phyloP scores from a whole-genome alignment of 371 early-diverging fungal genomes.

The Mucor ambiguus region DNA sequence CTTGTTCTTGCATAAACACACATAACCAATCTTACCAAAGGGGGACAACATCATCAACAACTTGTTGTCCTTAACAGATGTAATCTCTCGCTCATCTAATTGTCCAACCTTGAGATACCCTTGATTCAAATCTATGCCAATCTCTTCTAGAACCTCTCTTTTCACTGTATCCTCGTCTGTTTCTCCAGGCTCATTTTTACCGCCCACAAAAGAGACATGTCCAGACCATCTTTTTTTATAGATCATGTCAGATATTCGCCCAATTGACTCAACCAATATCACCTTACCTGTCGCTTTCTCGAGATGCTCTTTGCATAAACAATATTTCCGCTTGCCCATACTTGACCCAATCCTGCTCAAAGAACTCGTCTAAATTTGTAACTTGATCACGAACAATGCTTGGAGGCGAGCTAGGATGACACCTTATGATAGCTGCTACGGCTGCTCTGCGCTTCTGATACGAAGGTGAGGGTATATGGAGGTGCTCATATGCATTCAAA shows the following conservation, averaged over 20 bases:
- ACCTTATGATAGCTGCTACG: constrained; percentile 46
- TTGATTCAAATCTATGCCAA: constrained; percentile 59
- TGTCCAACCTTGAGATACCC: constrained; percentile 60
- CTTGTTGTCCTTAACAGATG: constrained; percentile 50
- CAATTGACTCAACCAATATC: background rate
- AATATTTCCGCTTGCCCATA: constrained; percentile 60
- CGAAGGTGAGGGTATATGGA: constrained; percentile 40
- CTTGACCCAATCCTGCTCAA: constrained; percentile 41
- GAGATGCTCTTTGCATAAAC: constrained; percentile 66
- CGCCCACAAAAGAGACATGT: constrained; percentile 79
- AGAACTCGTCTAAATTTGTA: constrained; percentile 29
- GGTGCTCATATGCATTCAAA: constrained; percentile 13
- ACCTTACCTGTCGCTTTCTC: constrained; percentile 60
- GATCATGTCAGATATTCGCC: background rate
- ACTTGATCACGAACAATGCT: background rate
- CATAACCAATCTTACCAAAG: constrained; percentile 47
- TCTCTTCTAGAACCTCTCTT: constrained; percentile 71
- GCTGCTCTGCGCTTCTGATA: constrained; percentile 40
- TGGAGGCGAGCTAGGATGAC: constrained; percentile 16
- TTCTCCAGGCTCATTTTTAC: constrained; percentile 66
- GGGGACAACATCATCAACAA: constrained; percentile 65
- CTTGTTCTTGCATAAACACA: background rate
- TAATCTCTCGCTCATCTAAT: constrained; percentile 68
- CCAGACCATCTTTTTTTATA: constrained; percentile 60
- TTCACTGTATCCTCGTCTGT: constrained; percentile 68